phyloP scores from a whole-genome alignment of 2,329 filamentous ascomycete genomes.

The Rosellinia necatrix region DNA sequence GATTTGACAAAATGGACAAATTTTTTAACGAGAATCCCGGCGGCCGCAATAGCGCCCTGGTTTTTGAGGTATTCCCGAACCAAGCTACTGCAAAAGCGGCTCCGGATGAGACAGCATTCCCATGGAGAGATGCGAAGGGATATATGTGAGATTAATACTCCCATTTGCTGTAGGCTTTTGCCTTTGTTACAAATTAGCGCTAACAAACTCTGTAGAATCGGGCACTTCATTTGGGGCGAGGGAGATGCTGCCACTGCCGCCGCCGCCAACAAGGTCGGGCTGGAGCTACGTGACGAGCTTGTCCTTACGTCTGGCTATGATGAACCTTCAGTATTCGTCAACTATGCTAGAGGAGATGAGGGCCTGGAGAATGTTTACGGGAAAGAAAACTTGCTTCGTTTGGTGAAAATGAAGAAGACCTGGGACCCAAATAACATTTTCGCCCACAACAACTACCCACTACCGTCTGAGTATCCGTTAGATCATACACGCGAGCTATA shows the following conservation, averaged over 20 bases:
- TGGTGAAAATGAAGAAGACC: slow-evolving; percentile 21
- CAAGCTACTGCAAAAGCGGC: slow-evolving; percentile 23
- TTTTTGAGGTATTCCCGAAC: slow-evolving; percentile 27
- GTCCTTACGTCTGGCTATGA: neutral
- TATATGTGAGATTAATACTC: slow-evolving; percentile 30
- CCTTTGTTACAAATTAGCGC: too few species aligned
- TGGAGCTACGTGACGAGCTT: slow-evolving; percentile 12
- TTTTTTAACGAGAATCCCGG: slow-evolving; percentile 26
- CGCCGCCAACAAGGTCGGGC: slow-evolving; percentile 7
- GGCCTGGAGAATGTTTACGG: slow-evolving; percentile 6
- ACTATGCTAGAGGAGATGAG: slow-evolving; percentile 15
- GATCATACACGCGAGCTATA: too few species aligned
- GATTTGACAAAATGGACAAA: slow-evolving; percentile 26
- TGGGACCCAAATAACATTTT: slow-evolving; percentile 27
- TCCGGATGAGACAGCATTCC: slow-evolving; percentile 32
- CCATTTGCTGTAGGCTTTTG: too few species aligned
- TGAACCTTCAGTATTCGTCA: neutral
- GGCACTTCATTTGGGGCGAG: neutral
- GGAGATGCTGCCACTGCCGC: slow-evolving; percentile 7
- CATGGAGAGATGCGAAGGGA: slow-evolving; percentile 33
- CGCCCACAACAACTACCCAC: neutral
- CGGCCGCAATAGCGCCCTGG: neutral
- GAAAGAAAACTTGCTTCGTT: slow-evolving; percentile 11
- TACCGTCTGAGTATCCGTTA: too few species aligned
- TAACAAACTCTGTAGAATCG: too few species aligned